Percentiles rank a stretch among this genome's conserved stretches.
These are phyloP conservation scores for Ichthyophthirius multifiliis DNA, from an alignment of 169 alveolate genomes.

Conservation along the genomic window DNA sequence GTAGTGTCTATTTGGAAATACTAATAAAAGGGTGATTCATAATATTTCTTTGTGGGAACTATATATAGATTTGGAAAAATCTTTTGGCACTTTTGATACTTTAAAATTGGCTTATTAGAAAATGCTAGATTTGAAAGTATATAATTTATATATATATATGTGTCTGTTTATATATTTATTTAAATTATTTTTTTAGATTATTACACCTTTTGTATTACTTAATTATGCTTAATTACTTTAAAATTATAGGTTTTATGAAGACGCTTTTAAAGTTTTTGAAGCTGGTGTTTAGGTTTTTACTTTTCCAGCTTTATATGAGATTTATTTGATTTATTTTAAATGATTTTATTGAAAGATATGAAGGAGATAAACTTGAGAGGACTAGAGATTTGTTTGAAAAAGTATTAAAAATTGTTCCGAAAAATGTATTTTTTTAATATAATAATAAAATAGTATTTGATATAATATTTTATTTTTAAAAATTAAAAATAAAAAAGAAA, in stretches of 20 bases:
- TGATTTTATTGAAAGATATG: conserved; percentile 85
- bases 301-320: conserved; percentile 93
- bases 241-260: conserved; percentile 86
- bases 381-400: conserved; percentile 91
- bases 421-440: conserved; percentile 16
- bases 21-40: conserved; percentile 11
- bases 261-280: conserved; percentile 91
- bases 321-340: conserved; percentile 89
- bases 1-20: conserved; percentile 51
- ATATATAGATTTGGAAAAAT: conserved; percentile 74
- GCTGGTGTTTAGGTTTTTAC: conserved; percentile 86
- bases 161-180: neutral
- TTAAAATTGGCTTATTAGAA: conserved; percentile 66
- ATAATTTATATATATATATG: neutral
- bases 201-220: conserved; percentile 48
- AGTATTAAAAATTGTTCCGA: conserved; percentile 59
- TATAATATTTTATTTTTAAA: neutral
- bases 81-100: conserved; percentile 57
- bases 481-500: conserved; percentile 11
- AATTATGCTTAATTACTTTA: conserved; percentile 68
- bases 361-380: conserved; percentile 89
- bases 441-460: neutral
- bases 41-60: conserved; percentile 64
- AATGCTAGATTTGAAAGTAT: conserved; percentile 82
- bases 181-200: neutral